A percentile compares a stretch with the other conserved stretches of the same genome.
Conservation (phyloP, 768 basidiomycete genomes). For the Pilatotrama ljubarskyi region DNA sequence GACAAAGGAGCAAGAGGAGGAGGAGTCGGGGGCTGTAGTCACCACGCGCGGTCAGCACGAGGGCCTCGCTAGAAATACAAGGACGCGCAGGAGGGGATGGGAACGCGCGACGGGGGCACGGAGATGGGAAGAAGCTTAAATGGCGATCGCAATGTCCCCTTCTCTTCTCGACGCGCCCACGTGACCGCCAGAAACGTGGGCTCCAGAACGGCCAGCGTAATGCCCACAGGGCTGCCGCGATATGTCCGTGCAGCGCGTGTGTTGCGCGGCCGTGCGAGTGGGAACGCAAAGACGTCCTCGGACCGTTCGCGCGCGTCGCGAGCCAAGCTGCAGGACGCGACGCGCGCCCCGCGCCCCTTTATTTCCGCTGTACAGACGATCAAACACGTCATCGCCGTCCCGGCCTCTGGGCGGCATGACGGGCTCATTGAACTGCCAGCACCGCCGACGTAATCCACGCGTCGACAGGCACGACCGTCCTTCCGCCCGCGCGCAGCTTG, state of each 20-base stretch:
- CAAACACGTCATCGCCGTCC: constrained; percentile 13
- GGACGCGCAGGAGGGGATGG: constrained; percentile 1
- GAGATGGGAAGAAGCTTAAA: constrained; percentile 16
- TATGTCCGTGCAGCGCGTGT: constrained; percentile 1
- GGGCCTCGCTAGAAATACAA: constrained; percentile 11
- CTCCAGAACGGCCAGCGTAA: too few relatives aligned
- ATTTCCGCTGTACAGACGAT: constrained; percentile 3
- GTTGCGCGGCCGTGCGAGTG: not conserved
- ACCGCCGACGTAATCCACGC: constrained; percentile 7
- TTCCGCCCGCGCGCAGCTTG: not conserved
- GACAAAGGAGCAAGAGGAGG: not conserved
- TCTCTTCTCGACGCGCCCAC: constrained; percentile 22
- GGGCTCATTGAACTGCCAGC: not conserved
- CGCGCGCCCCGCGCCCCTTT: not conserved
- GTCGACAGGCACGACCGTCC: not conserved
- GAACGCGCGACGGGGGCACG: constrained; percentile 3
- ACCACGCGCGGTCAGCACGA: constrained; percentile 14
- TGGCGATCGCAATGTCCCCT: constrained; percentile 3
- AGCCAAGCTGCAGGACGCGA: not conserved
- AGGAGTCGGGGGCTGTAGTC: constrained; percentile 13
- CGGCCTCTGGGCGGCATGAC: constrained; percentile 4
- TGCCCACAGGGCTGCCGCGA: not conserved
- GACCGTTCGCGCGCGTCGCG: not conserved
- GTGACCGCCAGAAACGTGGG: constrained; percentile 16
- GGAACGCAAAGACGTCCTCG: not conserved